Percentiles rank a stretch among this genome's conserved stretches.
These are phyloP conservation scores for Flammula alnicola DNA, from an alignment of 1,284 basidiomycete genomes.

Conservation along the genomic window DNA sequence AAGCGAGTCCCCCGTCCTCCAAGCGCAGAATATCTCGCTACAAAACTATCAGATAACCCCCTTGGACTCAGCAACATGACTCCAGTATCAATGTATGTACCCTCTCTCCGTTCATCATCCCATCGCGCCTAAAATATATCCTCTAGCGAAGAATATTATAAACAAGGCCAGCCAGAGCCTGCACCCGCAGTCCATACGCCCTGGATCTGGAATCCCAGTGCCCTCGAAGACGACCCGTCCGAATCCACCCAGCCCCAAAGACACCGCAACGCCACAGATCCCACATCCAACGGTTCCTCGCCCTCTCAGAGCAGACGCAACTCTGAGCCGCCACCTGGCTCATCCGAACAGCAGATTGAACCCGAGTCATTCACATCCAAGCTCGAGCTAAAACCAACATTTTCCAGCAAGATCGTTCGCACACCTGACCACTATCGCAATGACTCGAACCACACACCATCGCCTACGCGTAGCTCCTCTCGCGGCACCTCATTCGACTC, in stretches of 20 bases:
- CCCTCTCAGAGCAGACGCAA: too few relatives aligned
- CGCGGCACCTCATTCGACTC: too few relatives aligned
- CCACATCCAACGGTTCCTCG: too few relatives aligned
- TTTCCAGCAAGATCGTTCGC: conserved; percentile 66
- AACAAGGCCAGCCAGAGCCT: conserved; percentile 28
- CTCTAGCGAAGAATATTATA: conserved; percentile 44
- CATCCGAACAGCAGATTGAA: too few relatives aligned
- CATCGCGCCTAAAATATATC: too few relatives aligned
- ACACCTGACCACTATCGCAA: conserved; percentile 59
- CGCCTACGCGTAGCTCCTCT: conserved; percentile 26
- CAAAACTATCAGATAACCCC: conserved; percentile 60
- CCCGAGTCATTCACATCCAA: conserved; percentile 47
- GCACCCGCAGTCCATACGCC: conserved; percentile 32
- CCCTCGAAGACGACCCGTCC: conserved; percentile 30
- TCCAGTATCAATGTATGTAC: conserved; percentile 57
- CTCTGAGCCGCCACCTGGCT: too few relatives aligned
- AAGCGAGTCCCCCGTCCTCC: conserved; percentile 61
- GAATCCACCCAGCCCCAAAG: conserved; percentile 12
- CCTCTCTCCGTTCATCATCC: too few relatives aligned
- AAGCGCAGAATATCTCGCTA: conserved; percentile 64
- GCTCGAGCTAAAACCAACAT: conserved; percentile 62
- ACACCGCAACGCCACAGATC: too few relatives aligned
- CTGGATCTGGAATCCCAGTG: conserved; percentile 43
- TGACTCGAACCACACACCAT: conserved; percentile 30
- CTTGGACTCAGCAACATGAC: conserved; percentile 66